A percentile compares a stretch with the other conserved stretches of the same genome.
Evolutionary conservation across 768 basidiomycete species (phyloP).

Genomic region (Melanogaster broomeanus): DNA sequence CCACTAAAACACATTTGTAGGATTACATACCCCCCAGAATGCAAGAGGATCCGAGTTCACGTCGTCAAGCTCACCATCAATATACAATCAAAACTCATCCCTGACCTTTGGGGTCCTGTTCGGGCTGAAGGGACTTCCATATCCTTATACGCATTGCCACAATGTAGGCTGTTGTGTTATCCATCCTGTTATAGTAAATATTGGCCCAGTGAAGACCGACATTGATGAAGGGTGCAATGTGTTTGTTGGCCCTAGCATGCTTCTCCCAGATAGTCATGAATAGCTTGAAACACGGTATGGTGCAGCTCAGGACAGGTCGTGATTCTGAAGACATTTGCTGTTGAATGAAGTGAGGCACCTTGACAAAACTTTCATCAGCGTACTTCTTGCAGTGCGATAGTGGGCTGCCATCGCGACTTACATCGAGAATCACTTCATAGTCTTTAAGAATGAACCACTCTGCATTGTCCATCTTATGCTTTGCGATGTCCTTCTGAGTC

Average conservation of each 20-base stretch:
- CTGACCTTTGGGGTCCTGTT: no score
- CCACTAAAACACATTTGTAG: no score
- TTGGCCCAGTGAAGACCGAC: neutral
- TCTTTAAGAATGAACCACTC: neutral
- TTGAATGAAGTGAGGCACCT: constrained; percentile 1
- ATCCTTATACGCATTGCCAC: neutral
- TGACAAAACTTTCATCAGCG: neutral
- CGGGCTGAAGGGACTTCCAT: neutral
- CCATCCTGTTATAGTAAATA: neutral
- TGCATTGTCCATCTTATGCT: neutral
- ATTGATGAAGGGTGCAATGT: neutral
- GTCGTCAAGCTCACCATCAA: neutral
- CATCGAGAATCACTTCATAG: neutral
- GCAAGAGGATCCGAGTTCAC: neutral
- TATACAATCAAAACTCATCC: neutral
- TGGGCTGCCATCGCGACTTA: neutral
- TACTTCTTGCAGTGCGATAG: no score
- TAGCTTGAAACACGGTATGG: neutral
- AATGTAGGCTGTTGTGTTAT: neutral
- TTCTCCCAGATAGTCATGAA: neutral
- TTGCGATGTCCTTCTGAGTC: neutral
- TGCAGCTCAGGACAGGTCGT: neutral
- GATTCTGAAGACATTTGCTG: neutral
- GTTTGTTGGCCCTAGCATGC: neutral
- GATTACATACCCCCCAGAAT: no score